Evolutionary conservation across 2,329 filamentous ascomycete species (phyloP).

Genomic region (Fusarium longipes): DNA sequence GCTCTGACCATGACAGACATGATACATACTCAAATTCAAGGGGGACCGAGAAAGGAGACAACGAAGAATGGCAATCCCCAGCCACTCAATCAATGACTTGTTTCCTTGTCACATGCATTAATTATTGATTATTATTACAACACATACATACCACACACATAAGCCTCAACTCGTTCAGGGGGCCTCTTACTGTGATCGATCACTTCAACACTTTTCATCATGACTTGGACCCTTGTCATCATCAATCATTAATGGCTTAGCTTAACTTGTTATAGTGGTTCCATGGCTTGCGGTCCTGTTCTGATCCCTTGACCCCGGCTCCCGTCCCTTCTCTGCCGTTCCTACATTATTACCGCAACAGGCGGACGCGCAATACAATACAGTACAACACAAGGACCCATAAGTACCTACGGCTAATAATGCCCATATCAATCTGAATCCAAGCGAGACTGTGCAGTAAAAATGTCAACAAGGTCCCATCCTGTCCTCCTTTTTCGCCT

Average conservation of each 20-base stretch:
- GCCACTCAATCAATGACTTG: background rate
- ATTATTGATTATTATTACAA: background rate
- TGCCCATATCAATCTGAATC: conserved; percentile 14
- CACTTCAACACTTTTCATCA: background rate
- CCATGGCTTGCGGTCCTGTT: background rate
- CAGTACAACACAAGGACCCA: background rate
- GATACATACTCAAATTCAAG: conserved; percentile 1
- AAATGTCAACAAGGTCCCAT: conserved; percentile 1
- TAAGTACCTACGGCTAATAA: too few relatives aligned
- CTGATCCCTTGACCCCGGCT: conserved; percentile 6
- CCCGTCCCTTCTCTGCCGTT: conserved; percentile 14
- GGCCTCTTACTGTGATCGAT: conserved; percentile 6
- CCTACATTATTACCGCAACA: background rate
- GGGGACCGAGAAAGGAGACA: conserved; percentile 5
- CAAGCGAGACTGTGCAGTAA: background rate
- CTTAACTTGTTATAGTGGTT: conserved; percentile 7
- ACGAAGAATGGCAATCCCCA: conserved; percentile 2
- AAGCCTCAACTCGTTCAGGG: background rate
- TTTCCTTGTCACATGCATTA: background rate
- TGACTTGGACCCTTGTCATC: background rate
- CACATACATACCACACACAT: background rate
- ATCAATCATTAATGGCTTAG: background rate
- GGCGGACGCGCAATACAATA: conserved; percentile 24
- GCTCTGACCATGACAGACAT: conserved; percentile 10
- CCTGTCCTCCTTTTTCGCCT: background rate